A percentile compares a stretch with the other conserved stretches of the same genome.
Evolutionary conservation across 139 green algal species (phyloP).

Genomic region (Coccomyxa sp.): DNA sequence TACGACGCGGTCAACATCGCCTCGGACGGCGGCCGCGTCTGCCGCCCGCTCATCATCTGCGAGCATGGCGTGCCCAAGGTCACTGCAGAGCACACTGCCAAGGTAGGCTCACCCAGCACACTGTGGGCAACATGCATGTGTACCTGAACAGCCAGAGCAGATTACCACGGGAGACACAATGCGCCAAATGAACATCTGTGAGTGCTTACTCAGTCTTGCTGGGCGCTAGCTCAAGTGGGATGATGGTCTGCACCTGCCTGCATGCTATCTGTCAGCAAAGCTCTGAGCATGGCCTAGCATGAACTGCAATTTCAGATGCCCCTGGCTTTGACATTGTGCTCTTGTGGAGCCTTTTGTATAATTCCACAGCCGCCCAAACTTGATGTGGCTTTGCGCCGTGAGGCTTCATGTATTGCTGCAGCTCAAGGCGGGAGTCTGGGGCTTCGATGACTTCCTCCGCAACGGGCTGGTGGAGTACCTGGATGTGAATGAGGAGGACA

Average conservation of each 20-base stretch:
- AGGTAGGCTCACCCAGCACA: too few relatives aligned
- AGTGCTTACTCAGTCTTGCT: too few relatives aligned
- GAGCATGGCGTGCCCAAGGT: constrained; percentile 83
- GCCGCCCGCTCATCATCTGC: constrained; percentile 96
- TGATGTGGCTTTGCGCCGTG: too few relatives aligned
- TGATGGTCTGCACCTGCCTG: background rate
- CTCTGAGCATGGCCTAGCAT: too few relatives aligned
- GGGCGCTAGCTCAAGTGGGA: background rate
- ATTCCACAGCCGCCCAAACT: too few relatives aligned
- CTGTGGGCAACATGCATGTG: too few relatives aligned
- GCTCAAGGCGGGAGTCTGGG: constrained; percentile 53
- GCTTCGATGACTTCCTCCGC: constrained; percentile 76
- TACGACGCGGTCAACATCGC: constrained; percentile 21
- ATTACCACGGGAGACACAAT: too few relatives aligned
- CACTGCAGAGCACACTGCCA: constrained; percentile 65
- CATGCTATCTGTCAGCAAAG: background rate
- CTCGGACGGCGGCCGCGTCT: constrained; percentile 67
- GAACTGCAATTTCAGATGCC: too few relatives aligned
- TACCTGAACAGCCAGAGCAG: too few relatives aligned
- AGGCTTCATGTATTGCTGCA: background rate
- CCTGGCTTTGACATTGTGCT: too few relatives aligned
- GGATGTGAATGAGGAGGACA: constrained; percentile 95
- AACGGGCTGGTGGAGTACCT: constrained; percentile 96
- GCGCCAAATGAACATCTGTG: too few relatives aligned
- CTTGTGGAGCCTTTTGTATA: too few relatives aligned